phyloP scores from a whole-genome alignment of 257 asterid genomes.

The Fraxinus anomala region DNA sequence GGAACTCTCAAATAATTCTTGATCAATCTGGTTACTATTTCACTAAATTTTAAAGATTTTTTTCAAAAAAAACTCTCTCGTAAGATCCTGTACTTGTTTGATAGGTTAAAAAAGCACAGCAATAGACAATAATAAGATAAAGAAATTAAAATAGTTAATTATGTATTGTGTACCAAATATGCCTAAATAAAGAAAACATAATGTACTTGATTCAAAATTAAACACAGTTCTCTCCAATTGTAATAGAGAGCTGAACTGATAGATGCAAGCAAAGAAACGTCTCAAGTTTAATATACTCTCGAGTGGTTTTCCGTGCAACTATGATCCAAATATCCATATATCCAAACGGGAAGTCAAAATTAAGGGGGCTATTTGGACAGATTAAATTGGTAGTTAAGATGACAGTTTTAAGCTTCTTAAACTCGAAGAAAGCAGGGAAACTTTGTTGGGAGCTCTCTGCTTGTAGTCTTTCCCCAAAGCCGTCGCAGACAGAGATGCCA shows the following conservation, averaged over 20 bases:
- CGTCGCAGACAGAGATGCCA: constrained; percentile 66
- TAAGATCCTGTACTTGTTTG: no score
- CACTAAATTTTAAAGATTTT: no score
- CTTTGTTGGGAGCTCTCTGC: constrained; percentile 62
- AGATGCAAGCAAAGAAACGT: neutral
- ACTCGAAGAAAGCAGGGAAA: constrained; percentile 49
- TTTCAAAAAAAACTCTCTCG: no score
- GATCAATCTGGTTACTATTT: no score
- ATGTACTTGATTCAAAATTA: neutral
- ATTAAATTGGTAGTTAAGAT: constrained; percentile 19
- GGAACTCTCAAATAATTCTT: no score
- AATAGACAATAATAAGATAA: no score
- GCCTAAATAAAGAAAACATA: no score
- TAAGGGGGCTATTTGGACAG: neutral
- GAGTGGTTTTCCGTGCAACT: neutral
- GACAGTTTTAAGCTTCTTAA: constrained; percentile 72
- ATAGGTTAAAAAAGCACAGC: no score
- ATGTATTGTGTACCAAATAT: no score
- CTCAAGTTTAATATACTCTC: neutral
- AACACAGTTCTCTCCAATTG: neutral
- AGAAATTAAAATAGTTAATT: no score
- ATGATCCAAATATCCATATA: neutral
- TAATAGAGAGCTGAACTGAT: neutral
- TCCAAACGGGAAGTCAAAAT: neutral
- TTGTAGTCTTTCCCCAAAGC: constrained; percentile 77